Base-by-base conservation (phyloP, 352 stramenopile genomes). In the Phytophthora sp. region DNA sequence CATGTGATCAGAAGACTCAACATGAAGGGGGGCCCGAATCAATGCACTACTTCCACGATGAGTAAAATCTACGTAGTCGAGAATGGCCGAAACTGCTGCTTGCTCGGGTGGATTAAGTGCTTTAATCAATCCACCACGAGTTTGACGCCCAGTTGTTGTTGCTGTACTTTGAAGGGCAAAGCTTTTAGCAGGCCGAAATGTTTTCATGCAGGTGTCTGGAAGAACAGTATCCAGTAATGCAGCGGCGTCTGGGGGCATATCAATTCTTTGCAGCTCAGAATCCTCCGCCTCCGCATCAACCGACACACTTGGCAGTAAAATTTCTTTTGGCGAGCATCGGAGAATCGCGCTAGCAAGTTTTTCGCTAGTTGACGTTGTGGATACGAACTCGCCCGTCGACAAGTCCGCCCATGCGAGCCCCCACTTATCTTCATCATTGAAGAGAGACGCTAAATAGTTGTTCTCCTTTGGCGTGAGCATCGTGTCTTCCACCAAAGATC, bases 381-480 rank as follows among this genome's bases (percentile, higher is more conserved):
- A 87, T 1, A 91, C 70, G 48, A 94, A 94, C 54, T 94, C 85
- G 5, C 85, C 85, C 3, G 85, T 94, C 0, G 85, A 94, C 27
- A 94, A 51, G 35, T 94, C 85, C 2, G 85, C 76, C 82, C 83
- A 94, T 6, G 84, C 84, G 18, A 93, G 48, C 1, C 84, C 80
- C 77, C 79, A 88, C 26, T 20, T 61, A 15, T 69, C 50, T 7
- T 70, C 27, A 1, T 59, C 54, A 20, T 75, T 69, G 42, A 56
- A 86, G 9, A 92, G 64, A 8, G 85, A 76, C 0, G 77, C 85
- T 10, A 94, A 53, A 52, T 94, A 91, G 53, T 94, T 92, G 62
- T 92, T 94, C 49, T 94, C 82, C 9, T 80, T 79, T 1, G 85
- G 82, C 12, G 69, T 81, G 8, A 94, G 74, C 82, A 94, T 92